Percentiles rank a stretch among this genome's conserved stretches.
These are phyloP conservation scores for Auricularia sp. DNA, from an alignment of 768 basidiomycete genomes.

Conservation along the genomic window DNA sequence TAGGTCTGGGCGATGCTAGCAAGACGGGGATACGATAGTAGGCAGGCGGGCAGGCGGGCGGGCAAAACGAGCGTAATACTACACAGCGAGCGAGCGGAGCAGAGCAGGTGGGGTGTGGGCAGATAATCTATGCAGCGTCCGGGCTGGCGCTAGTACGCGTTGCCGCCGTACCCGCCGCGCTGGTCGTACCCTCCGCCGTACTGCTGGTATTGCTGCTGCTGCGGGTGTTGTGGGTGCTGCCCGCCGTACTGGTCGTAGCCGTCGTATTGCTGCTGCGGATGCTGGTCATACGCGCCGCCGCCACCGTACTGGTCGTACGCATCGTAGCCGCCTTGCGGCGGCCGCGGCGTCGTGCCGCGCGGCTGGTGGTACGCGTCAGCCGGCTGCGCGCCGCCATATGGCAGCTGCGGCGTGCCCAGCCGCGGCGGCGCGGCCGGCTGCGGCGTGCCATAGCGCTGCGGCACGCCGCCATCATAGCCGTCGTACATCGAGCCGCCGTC, in stretches of 20 bases:
- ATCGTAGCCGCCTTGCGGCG: background rate
- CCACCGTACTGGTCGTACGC: background rate
- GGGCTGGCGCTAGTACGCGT: background rate
- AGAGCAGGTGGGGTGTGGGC: no score
- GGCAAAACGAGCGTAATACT: no score
- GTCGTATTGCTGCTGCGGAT: background rate
- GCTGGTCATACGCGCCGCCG: background rate
- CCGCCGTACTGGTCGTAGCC: background rate
- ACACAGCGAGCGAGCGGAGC: no score
- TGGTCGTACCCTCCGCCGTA: background rate
- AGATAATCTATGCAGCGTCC: background rate
- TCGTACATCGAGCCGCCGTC: background rate
- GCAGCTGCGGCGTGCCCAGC: background rate
- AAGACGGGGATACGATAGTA: no score
- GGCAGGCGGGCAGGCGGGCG: no score
- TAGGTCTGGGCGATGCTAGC: no score
- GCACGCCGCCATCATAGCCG: background rate
- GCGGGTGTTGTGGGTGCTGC: background rate
- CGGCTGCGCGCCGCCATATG: background rate
- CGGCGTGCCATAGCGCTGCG: background rate
- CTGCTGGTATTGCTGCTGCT: background rate
- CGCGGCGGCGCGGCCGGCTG: background rate
- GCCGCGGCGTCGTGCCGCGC: background rate
- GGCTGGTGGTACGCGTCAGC: background rate
- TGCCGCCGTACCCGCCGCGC: background rate